These are phyloP conservation scores for Rhinocladiella mackenziei DNA, from an alignment of 2,329 filamentous ascomycete species.

Conservation along the genomic window DNA sequence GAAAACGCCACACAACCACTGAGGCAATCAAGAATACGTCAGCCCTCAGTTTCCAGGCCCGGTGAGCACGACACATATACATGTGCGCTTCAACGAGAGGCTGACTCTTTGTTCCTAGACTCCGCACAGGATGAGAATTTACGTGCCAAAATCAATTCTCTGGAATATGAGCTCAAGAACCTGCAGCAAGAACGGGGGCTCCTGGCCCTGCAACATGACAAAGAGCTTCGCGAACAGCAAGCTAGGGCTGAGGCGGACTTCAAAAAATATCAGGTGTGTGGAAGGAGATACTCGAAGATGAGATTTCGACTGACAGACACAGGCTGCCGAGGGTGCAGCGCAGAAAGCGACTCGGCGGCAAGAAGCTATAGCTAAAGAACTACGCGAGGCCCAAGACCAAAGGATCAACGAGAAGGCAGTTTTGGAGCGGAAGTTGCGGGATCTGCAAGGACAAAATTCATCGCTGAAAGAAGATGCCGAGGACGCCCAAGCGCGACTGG, in stretches of 20 bases:
- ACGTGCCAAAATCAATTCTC: slow-evolving; percentile 80
- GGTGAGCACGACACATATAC: slow-evolving; percentile 31
- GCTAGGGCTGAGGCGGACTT: slow-evolving; percentile 82
- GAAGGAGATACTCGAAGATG: slow-evolving; percentile 5
- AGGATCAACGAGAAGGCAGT: slow-evolving; percentile 53
- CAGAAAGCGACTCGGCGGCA: slow-evolving; percentile 52
- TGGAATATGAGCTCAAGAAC: slow-evolving; percentile 83
- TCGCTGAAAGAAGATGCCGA: slow-evolving; percentile 75
- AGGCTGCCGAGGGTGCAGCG: slow-evolving; percentile 52
- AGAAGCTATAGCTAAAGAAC: slow-evolving; percentile 52
- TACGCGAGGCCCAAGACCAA: slow-evolving; percentile 53
- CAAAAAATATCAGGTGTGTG: slow-evolving; percentile 55
- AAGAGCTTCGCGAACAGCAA: slow-evolving; percentile 75
- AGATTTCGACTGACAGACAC: background rate
- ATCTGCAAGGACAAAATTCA: slow-evolving; percentile 65
- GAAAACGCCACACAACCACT: slow-evolving; percentile 35
- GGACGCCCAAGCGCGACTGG: slow-evolving; percentile 71
- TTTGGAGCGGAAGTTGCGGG: slow-evolving; percentile 54
- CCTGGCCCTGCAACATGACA: slow-evolving; percentile 70
- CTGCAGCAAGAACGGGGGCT: slow-evolving; percentile 85
- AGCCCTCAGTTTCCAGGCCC: slow-evolving; percentile 37
- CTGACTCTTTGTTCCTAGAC: slow-evolving; percentile 15
- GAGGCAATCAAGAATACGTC: slow-evolving; percentile 36
- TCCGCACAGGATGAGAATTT: slow-evolving; percentile 63
- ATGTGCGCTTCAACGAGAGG: background rate